Evolutionary conservation across 306 rosid genomes (phyloP), one percentile per base, ranked within the genome.

Genomic region (Trifolium subterraneum): DNA sequence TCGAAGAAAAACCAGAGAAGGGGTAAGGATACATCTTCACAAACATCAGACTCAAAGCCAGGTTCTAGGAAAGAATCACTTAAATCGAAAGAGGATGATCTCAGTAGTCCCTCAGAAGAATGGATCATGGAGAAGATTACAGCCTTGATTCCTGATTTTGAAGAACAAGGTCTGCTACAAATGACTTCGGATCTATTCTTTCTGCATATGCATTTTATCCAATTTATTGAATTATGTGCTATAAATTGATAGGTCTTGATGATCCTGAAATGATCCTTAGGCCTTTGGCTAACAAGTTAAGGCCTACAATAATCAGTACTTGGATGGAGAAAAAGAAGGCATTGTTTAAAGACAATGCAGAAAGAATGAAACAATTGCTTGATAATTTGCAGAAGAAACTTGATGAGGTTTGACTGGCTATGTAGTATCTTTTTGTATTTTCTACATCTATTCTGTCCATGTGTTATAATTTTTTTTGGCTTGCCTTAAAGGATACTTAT

Each of bases 281-380:
- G 85, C 90, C 90, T 73, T 64, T 94, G 82, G 92, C 90, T 67
- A 86, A 85, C 84, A 75, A 88, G 75, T 41, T 94, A 68, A 87
- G 90, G 79, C 96, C 99, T 54, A 90, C 85, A 83, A 79, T 94
- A 80, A 79, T 90, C 69, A 85, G 80, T 74, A 84, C 89, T 42
- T 94, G 87, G 97, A 85, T 81, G 86, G 96, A 92, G 87, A 94
- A 83, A 84, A 94, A 83, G 86, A 92, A 94, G 83, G 85, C 97
- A 36, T 39, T 90, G 86, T 85, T 87, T 79, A 81, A 93, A 58
- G 91, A 88, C 77, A 94, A 87, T 81, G 80, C 90, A 19, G 97
- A 88, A 15, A 85, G 81, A 84, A 85, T 92, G 86, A 94, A 83
- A 79, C 72, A 60, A 45, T 78, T 94, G 88, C 89, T 92, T 64